Evolutionary conservation across 495 filamentous ascomycete species (phyloP).

Genomic region (Neurospora pannonica): DNA sequence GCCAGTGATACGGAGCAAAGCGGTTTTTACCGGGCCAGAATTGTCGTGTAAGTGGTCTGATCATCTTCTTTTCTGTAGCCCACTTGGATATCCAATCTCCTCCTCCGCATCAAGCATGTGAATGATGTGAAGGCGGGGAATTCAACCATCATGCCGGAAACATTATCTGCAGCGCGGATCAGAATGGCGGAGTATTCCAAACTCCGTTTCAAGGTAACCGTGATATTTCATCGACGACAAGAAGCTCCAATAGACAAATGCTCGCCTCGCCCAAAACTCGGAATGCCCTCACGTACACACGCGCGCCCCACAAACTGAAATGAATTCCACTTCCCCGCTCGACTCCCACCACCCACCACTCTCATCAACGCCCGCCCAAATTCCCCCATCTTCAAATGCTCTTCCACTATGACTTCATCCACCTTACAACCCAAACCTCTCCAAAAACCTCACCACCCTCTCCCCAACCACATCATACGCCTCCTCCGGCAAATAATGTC

Average conservation of each 20-base stretch:
- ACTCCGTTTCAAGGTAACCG: neutral
- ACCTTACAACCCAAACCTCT: neutral
- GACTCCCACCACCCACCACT: too few species aligned
- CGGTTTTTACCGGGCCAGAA: neutral
- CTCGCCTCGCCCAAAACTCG: neutral
- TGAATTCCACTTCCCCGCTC: too few species aligned
- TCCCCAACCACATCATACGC: slow-evolving; percentile 28
- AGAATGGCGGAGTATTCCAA: neutral
- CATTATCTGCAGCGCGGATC: neutral
- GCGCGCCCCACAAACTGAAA: neutral
- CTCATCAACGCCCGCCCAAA: too few species aligned
- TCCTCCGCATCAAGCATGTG: neutral
- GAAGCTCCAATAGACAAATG: neutral
- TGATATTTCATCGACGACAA: neutral
- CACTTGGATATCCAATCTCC: neutral
- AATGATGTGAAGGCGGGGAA: neutral
- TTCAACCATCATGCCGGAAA: neutral
- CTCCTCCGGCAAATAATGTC: slow-evolving; percentile 46
- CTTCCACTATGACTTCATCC: neutral
- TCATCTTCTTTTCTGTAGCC: neutral
- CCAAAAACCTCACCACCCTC: slow-evolving; percentile 20
- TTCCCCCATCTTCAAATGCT: neutral
- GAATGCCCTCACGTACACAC: neutral
- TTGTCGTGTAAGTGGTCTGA: neutral
- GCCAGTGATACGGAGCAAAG: neutral